phyloP scores from a whole-genome alignment of 1,284 basidiomycete genomes.

The Trichosporon inkin region DNA sequence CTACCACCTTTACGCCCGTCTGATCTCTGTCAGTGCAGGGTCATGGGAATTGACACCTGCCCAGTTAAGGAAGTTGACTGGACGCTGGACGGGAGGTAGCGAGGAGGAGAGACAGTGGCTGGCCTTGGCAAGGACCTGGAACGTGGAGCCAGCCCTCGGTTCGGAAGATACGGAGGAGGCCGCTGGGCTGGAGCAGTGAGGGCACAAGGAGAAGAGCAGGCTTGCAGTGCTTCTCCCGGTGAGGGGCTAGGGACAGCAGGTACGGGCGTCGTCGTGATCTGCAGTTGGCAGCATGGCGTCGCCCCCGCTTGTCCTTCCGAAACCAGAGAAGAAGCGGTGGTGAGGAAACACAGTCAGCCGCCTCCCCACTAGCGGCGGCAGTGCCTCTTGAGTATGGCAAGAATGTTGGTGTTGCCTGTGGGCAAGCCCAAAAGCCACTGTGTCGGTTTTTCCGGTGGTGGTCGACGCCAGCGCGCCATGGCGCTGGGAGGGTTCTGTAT shows the following conservation, averaged over 20 bases:
- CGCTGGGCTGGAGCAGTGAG: neutral
- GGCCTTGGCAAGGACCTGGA: constrained; percentile 20
- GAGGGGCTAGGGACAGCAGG: neutral
- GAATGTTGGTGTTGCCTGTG: too few relatives aligned
- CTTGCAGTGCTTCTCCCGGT: neutral
- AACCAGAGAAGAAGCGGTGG: too few relatives aligned
- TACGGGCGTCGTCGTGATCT: neutral
- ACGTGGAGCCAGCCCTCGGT: constrained; percentile 17
- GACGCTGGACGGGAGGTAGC: constrained; percentile 8
- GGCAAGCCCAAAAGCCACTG: too few relatives aligned
- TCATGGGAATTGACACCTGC: constrained; percentile 22
- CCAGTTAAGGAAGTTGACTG: constrained; percentile 16
- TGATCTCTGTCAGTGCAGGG: constrained; percentile 21
- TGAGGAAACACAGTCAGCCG: too few relatives aligned
- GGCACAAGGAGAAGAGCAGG: neutral
- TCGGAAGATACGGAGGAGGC: neutral
- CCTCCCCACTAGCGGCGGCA: too few relatives aligned
- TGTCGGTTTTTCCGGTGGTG: too few relatives aligned
- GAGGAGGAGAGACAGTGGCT: constrained; percentile 17
- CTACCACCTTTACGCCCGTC: constrained; percentile 36
- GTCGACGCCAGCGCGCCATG: too few relatives aligned
- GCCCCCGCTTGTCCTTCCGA: neutral
- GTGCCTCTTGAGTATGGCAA: too few relatives aligned
- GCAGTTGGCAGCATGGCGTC: constrained; percentile 4
- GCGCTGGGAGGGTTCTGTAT: too few relatives aligned